Base-by-base conservation (phyloP, 2,329 filamentous ascomycete species). In the Diplodia scrobiculata region DNA sequence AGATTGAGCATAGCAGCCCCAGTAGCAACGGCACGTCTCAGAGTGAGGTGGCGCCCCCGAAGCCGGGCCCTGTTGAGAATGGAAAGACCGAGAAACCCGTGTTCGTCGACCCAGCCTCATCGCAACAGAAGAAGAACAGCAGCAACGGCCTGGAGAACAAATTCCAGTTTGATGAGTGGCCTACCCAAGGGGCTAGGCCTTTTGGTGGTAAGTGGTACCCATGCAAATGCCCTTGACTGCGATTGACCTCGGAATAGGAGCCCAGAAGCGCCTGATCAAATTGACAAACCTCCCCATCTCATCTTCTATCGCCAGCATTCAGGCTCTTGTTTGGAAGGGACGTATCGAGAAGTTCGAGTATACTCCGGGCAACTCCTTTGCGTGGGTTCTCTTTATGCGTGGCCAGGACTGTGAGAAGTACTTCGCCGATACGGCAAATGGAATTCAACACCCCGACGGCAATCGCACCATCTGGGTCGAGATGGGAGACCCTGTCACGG, bases 271-370 rank as follows among this genome's bases (percentile, higher is more conserved):
- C 41, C 55, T 66, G 25, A 65, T 69, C 27, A 67, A 68, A 47
- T 32, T 70, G 34, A 62, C 45, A 19, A 67, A 67, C n/a, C 63
- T 70, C 9, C 65, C 66, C 9, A 32, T 54, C 3, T 67, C 50
- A 10, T 48, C 59, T 1, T 53, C 66, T 7, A 17, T 60, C 7
- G 32, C 19, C 13, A 41, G 1, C 14, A 51, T 77, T 4, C 75
- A 78, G 65, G 70, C 73, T 47, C 68, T 78, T 5, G 74, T 79
- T 6, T 79, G 77, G 77, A 76, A 76, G 38, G 77, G 77, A 34
- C 70, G 68, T 19, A 64, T 79, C 14, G 75, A 78, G 66, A 70
- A 69, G 3, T 69, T 79, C 5, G 66, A 67, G 1, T 69, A 75
- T 62, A 69, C 69, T 2, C 41, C 72, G 0, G 73, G 72, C 9